Evolutionary conservation across 1,284 basidiomycete genomes (phyloP).

Genomic region (Tilletia walkeri): DNA sequence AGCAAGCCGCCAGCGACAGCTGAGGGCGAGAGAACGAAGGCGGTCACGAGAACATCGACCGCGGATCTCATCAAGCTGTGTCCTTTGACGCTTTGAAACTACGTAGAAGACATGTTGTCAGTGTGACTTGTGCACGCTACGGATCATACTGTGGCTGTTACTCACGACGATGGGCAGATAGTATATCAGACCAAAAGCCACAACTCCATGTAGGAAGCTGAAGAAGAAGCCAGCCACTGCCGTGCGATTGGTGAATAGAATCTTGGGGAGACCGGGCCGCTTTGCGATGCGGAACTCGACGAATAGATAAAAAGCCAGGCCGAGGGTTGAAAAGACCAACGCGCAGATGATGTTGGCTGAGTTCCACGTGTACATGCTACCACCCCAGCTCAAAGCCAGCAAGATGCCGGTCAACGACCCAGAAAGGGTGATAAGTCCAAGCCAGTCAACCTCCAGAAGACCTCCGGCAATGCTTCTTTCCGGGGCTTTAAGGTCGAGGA

Average conservation of each 20-base stretch:
- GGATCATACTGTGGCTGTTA: background rate
- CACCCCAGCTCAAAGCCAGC: conserved; percentile 56
- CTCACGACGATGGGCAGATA: conserved; percentile 30
- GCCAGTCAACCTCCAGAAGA: conserved; percentile 55
- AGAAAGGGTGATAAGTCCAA: conserved; percentile 52
- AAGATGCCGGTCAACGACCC: conserved; percentile 45
- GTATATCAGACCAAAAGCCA: conserved; percentile 47
- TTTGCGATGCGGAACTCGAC: conserved; percentile 38
- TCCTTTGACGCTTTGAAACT: conserved; percentile 38
- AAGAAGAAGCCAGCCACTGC: conserved; percentile 48
- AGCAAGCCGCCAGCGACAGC: conserved; percentile 28
- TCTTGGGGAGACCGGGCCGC: conserved; percentile 51
- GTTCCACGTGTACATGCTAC: conserved; percentile 53
- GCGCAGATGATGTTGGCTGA: conserved; percentile 50
- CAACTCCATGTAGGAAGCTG: conserved; percentile 54
- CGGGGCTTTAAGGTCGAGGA: conserved; percentile 51
- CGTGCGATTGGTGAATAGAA: conserved; percentile 50
- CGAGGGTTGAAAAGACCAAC: conserved; percentile 49
- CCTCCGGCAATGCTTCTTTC: conserved; percentile 52
- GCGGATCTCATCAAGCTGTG: conserved; percentile 32
- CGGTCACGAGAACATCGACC: conserved; percentile 42
- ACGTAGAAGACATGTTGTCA: conserved; percentile 22
- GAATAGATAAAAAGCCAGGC: conserved; percentile 51
- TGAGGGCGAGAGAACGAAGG: conserved; percentile 36
- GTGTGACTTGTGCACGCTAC: too few species aligned